Conservation (phyloP, 352 stramenopile genomes). For the Hyaloperonospora arabidopsidis region DNA sequence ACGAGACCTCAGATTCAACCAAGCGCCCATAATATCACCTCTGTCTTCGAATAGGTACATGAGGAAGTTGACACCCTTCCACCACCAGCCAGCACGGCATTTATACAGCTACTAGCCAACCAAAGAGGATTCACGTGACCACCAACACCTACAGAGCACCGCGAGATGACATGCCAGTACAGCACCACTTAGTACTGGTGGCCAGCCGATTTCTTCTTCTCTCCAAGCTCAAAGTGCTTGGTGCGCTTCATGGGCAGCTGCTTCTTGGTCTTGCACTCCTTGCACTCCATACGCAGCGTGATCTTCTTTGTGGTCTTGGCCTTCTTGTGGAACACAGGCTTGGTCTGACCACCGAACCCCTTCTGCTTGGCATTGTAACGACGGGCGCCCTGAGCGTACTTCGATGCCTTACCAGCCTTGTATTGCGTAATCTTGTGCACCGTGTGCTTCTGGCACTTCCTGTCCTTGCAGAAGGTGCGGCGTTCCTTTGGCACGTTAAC, state of each 20-base stretch:
- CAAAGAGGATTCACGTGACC: slow-evolving; percentile 6
- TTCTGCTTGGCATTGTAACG: slow-evolving; percentile 99
- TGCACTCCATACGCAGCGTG: slow-evolving; percentile 98
- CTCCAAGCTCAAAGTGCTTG: slow-evolving; percentile 99
- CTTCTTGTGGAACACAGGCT: slow-evolving; percentile 99
- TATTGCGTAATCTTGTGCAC: slow-evolving; percentile 99
- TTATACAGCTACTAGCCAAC: slow-evolving; percentile 2
- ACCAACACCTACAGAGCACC: slow-evolving; percentile 12
- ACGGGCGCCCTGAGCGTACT: slow-evolving; percentile 96
- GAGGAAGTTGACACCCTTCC: slow-evolving; percentile 20
- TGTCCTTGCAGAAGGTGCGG: slow-evolving; percentile 97
- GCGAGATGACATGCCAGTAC: neutral
- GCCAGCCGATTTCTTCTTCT: slow-evolving; percentile 98
- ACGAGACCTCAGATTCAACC: neutral
- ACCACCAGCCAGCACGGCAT: slow-evolving; percentile 1
- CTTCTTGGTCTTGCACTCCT: slow-evolving; percentile 99
- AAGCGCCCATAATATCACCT: slow-evolving; percentile 1
- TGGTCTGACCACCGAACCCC: slow-evolving; percentile 99
- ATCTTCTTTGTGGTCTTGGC: slow-evolving; percentile 98
- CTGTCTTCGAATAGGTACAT: slow-evolving; percentile 19
- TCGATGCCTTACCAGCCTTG: slow-evolving; percentile 99
- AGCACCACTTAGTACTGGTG: slow-evolving; percentile 91
- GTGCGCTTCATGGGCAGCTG: slow-evolving; percentile 98
- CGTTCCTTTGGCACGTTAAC: slow-evolving; percentile 99
- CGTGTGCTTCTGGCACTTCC: slow-evolving; percentile 99